Evolutionary conservation across 2,329 filamentous ascomycete species (phyloP).

Genomic region (Pyricularia sp.): DNA sequence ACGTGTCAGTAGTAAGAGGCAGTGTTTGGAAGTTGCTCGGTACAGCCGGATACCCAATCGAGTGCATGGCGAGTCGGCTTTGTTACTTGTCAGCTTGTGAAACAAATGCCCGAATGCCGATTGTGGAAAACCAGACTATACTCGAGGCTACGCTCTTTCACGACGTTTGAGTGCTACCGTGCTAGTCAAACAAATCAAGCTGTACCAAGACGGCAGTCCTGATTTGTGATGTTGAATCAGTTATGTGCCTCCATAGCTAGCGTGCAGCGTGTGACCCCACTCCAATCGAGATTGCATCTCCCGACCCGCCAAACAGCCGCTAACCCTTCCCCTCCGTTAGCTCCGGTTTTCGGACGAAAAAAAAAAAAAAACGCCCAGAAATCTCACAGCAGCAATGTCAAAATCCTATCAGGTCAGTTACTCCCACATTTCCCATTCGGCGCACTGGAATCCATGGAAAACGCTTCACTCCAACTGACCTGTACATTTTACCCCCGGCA

Average conservation of each 20-base stretch:
- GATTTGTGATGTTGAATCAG: neutral
- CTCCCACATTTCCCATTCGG: neutral
- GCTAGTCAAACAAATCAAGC: neutral
- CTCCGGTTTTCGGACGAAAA: neutral
- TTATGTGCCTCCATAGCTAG: neutral
- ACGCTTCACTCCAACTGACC: neutral
- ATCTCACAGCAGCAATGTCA: neutral
- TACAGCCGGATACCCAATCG: neutral
- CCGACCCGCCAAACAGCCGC: neutral
- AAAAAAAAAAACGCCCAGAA: neutral
- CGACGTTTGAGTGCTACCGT: neutral
- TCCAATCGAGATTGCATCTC: neutral
- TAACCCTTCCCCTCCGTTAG: neutral
- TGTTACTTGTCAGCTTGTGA: too few species aligned
- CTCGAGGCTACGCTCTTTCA: neutral
- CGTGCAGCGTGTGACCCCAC: too few species aligned
- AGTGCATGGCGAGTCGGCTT: neutral
- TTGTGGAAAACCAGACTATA: neutral
- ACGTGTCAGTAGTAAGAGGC: neutral
- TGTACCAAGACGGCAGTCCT: neutral
- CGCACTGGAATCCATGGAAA: neutral
- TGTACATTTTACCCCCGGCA: neutral
- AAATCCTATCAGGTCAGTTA: neutral
- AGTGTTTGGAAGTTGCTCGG: neutral
- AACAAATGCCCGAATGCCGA: neutral